Evolutionary conservation across 768 basidiomycete genomes (phyloP), one percentile per base, ranked within the genome.

Genomic region (Ramaria rubella): DNA sequence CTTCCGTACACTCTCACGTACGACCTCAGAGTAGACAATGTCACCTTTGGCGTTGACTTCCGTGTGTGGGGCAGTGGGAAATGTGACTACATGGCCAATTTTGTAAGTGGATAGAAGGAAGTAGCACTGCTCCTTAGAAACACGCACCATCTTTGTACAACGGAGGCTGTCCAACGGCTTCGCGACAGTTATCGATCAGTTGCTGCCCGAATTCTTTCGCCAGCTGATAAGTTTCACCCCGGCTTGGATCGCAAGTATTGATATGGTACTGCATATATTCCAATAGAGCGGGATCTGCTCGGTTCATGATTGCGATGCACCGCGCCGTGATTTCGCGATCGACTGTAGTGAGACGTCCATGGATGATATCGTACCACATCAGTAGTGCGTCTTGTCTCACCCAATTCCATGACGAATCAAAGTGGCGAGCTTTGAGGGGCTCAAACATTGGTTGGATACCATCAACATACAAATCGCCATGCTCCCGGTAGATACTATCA

Each of bases 331-430:
- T 93, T 68, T 95, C 93, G 52, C 93, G 88, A 66, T 97, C 94
- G 61, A 97, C 90, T 17, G 92, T 93, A 23, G 87, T 94, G 55
- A 96, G 81, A 44, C 87, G 85, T 48, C 96, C 96, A 63, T 94
- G 93, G 64, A 99, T 93, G 73, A 99, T 96, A 69, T 98, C 95
- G 72, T 94, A 97, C 75, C 86, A 98, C 92, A 99, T 94, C 58
- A 92, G 75, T 26, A 98, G 77, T 15, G 94, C 92, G 60, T 96
- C 94, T 73, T 99, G 96, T 59, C 95, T 86, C 44, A 88, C 95
- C 96, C 96, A 99, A 68, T 99, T 99, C 96, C 95, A 99, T 5
- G 89, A 93, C 2, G 95, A 98, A 68, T 98, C 94, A 77, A 99
- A 98, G 68, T 87, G 94, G 45, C 96, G 90, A 12, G 94, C 96